A percentile compares a stretch with the other conserved stretches of the same genome.
These are phyloP conservation scores for Phytomonas serpens DNA, from an alignment of 208 protist species.

Conservation along the genomic window DNA sequence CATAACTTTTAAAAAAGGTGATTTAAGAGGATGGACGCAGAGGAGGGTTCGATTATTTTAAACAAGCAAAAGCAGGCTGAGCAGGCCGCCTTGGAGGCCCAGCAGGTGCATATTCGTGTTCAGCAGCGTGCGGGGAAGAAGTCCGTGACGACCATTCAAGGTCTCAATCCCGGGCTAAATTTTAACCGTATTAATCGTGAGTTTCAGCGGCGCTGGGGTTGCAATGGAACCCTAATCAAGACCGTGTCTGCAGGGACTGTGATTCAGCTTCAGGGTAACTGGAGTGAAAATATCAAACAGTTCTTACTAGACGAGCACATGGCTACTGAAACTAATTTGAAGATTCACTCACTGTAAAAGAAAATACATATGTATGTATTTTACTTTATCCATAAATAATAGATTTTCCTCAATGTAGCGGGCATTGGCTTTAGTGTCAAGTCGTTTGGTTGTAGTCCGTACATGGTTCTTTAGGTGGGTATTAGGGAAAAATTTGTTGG, in stretches of 20 bases:
- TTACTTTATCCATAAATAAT: background rate
- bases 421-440: background rate
- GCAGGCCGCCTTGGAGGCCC: constrained; percentile 40
- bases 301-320: constrained; percentile 94
- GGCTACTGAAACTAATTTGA: constrained; percentile 71
- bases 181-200: constrained; percentile 90
- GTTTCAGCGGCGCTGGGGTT: constrained; percentile 89
- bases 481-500: background rate
- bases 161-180: constrained; percentile 89
- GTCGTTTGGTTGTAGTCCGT: background rate
- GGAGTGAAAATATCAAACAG: constrained; percentile 84
- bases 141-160: constrained; percentile 94
- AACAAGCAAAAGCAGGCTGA: constrained; percentile 59
- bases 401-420: background rate
- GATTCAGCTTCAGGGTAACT: constrained; percentile 96
- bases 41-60: constrained; percentile 18
- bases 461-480: background rate
- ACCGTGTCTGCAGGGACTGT: constrained; percentile 84
- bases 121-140: constrained; percentile 96
- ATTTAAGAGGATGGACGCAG: background rate
- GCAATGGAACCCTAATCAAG: constrained; percentile 92
- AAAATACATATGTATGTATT: background rate
- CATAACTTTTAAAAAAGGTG: background rate
- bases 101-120: constrained; percentile 95
- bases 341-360: constrained; percentile 94